Evolutionary conservation across 129 eudicot genomes (phyloP).

Genomic region (Escallonia rubra): DNA sequence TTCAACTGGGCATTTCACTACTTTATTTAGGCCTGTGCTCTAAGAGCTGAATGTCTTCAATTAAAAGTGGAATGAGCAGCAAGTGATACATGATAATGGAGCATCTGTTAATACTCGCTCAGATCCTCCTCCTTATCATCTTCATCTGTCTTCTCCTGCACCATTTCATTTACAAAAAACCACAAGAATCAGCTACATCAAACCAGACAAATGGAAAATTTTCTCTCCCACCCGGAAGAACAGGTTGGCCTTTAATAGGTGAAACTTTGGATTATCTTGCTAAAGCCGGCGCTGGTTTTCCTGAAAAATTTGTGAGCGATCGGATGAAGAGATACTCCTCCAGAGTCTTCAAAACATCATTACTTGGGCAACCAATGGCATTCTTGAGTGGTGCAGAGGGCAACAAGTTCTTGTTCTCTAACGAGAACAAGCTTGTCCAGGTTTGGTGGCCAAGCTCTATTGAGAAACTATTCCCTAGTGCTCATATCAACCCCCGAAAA

Average conservation of each 20-base stretch:
- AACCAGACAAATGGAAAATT: neutral
- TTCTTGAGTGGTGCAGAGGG: constrained; percentile 14
- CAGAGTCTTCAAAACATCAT: constrained; percentile 9
- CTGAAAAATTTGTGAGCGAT: constrained; percentile 5
- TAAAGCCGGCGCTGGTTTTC: neutral
- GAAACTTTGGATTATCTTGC: constrained; percentile 11
- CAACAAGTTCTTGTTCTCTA: constrained; percentile 17
- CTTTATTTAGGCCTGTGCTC: too few species aligned
- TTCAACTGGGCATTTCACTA: too few species aligned
- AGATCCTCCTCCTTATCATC: neutral
- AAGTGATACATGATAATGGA: neutral
- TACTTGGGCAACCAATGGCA: constrained; percentile 10
- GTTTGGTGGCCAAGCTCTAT: constrained; percentile 14
- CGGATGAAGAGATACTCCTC: constrained; percentile 4
- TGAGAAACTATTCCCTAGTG: constrained; percentile 15
- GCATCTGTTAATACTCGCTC: neutral
- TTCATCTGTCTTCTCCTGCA: neutral
- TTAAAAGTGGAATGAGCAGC: too few species aligned
- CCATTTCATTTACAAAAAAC: neutral
- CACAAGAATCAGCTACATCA: neutral
- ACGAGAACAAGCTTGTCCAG: constrained; percentile 12
- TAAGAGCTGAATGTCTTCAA: too few species aligned
- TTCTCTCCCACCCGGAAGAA: constrained; percentile 18
- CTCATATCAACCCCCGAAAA: neutral
- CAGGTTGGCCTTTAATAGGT: constrained; percentile 20